Evolutionary conservation across 352 stramenopile genomes (phyloP).

Genomic region (Plasmopara viticola): DNA sequence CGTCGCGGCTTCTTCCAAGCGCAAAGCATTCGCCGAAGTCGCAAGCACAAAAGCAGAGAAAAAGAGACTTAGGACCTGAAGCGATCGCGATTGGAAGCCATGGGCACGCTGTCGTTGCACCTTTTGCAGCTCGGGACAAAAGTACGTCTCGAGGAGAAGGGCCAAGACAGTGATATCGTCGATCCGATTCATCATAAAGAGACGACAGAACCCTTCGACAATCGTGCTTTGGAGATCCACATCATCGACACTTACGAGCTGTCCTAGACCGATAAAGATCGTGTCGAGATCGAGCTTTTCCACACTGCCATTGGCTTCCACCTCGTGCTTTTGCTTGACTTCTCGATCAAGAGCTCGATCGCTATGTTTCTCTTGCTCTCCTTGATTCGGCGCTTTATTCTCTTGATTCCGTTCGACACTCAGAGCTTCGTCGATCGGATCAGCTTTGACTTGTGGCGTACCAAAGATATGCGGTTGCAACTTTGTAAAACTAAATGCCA

Average conservation of each 20-base stretch:
- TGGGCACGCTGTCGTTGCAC: conserved; percentile 48
- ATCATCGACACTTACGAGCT: conserved; percentile 48
- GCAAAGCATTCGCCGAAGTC: conserved; percentile 43
- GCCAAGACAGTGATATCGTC: conserved; percentile 52
- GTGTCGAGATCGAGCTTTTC: conserved; percentile 52
- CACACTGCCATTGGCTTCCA: conserved; percentile 5
- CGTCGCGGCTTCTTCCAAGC: conserved; percentile 60
- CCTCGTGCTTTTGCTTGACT: conserved; percentile 18
- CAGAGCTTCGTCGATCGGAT: background rate
- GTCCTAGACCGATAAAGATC: conserved; percentile 51
- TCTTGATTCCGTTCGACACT: conserved; percentile 6
- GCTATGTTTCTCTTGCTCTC: conserved; percentile 6
- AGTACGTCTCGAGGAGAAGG: conserved; percentile 66
- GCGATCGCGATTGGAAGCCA: conserved; percentile 50
- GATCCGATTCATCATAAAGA: conserved; percentile 71
- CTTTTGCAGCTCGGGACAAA: conserved; percentile 52
- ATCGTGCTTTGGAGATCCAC: conserved; percentile 68
- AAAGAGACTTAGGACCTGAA: conserved; percentile 73
- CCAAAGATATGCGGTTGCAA: conserved; percentile 46
- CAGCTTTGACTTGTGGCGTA: conserved; percentile 16
- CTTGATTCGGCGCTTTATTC: background rate
- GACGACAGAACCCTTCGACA: conserved; percentile 67
- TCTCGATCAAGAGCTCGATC: conserved; percentile 13
- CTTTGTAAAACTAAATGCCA: conserved; percentile 56
- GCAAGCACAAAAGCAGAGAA: conserved; percentile 62